A percentile compares a stretch with the other conserved stretches of the same genome.
These are phyloP conservation scores for Coemansia sp. DNA, from an alignment of 192 early-diverging fungal species.

Conservation along the genomic window DNA sequence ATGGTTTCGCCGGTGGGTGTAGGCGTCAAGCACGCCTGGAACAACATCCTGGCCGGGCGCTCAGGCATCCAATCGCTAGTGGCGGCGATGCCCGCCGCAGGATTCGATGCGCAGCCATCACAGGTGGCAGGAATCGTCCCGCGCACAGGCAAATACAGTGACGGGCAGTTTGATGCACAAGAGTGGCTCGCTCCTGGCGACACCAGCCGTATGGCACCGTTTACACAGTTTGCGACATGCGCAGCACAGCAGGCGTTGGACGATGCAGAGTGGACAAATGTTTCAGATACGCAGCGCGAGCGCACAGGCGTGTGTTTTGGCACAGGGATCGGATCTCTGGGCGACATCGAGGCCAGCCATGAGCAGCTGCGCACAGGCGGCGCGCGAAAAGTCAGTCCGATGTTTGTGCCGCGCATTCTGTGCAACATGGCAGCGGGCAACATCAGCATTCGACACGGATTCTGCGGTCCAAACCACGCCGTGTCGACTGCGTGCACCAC, in stretches of 20 bases:
- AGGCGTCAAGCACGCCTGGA: slow-evolving; percentile 72
- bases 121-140: slow-evolving; percentile 74
- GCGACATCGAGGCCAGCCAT: slow-evolving; percentile 71
- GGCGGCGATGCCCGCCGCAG: slow-evolving; percentile 19
- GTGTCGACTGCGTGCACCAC: slow-evolving; percentile 95
- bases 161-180: slow-evolving; percentile 68
- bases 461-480: slow-evolving; percentile 87
- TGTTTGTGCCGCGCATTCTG: slow-evolving; percentile 87
- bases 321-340: slow-evolving; percentile 89
- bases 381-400: slow-evolving; percentile 74
- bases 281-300: slow-evolving; percentile 62
- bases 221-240: slow-evolving; percentile 84
- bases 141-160: slow-evolving; percentile 42
- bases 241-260: slow-evolving; percentile 81
- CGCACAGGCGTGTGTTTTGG: slow-evolving; percentile 87
- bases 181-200: slow-evolving; percentile 79
- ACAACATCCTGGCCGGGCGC: slow-evolving; percentile 63
- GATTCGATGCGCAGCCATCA: slow-evolving; percentile 70
- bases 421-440: slow-evolving; percentile 96
- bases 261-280: slow-evolving; percentile 74
- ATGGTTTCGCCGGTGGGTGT: slow-evolving; percentile 87
- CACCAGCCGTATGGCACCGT: slow-evolving; percentile 71
- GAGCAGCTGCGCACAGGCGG: slow-evolving; percentile 58
- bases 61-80: slow-evolving; percentile 74
- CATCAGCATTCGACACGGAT: slow-evolving; percentile 84